Evolutionary conservation across 805 yeast genomes (phyloP).

Genomic region (Ogataea nonfermentans): DNA sequence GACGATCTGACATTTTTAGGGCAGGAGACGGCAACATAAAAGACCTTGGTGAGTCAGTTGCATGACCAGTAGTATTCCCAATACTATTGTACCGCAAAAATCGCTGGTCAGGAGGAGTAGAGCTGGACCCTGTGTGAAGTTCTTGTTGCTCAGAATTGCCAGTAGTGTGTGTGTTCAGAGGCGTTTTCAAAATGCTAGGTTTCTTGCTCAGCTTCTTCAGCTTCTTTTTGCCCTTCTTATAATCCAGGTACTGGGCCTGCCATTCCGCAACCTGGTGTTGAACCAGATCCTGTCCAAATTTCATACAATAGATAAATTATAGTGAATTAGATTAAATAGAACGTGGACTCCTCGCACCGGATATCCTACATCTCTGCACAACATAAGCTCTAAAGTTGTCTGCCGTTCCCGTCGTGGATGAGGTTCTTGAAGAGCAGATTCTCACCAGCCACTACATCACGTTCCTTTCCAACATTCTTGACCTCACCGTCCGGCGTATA

Average conservation of each 20-base stretch:
- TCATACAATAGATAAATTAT: constrained; percentile 41
- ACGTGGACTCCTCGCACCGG: not conserved
- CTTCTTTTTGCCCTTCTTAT: constrained; percentile 47
- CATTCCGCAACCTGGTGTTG: constrained; percentile 83
- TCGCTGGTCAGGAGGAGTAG: not conserved
- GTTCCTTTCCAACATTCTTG: constrained; percentile 15
- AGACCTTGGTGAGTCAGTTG: constrained; percentile 17
- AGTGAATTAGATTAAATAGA: not conserved
- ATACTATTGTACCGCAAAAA: not conserved
- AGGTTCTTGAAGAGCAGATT: constrained; percentile 30
- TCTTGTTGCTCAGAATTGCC: too few species aligned
- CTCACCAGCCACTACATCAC: constrained; percentile 30
- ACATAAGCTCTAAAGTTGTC: constrained; percentile 9
- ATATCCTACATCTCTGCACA: constrained; percentile 5
- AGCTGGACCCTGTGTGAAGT: not conserved
- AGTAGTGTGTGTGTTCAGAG: not conserved
- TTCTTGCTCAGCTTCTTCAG: constrained; percentile 31
- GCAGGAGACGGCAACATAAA: constrained; percentile 31
- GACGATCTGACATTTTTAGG: constrained; percentile 9
- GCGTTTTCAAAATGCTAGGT: constrained; percentile 12
- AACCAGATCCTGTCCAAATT: constrained; percentile 64
- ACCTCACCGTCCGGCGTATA: constrained; percentile 37
- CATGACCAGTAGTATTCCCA: not conserved
- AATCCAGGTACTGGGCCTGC: constrained; percentile 78
- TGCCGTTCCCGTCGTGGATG: constrained; percentile 21